Percentiles rank a stretch among this genome's conserved stretches.
These are phyloP conservation scores for Chlorella sp. DNA, from an alignment of 139 green algal genomes.

Conservation along the genomic window DNA sequence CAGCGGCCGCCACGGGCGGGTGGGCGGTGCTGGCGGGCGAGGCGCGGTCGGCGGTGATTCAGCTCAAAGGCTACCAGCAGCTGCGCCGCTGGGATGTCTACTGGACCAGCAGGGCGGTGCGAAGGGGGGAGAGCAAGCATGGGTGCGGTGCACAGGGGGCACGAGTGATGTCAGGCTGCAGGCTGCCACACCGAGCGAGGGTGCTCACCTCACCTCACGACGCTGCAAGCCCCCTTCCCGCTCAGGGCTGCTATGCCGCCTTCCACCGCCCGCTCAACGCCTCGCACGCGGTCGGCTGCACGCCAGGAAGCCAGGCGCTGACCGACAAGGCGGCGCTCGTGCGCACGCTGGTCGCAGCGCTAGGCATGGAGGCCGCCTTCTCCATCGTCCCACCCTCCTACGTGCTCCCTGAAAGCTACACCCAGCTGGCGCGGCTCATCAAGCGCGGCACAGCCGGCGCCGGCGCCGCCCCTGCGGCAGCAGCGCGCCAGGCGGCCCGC, in stretches of 20 bases:
- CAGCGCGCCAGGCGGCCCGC: too few relatives aligned
- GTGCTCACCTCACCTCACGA: neutral
- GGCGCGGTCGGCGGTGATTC: constrained; percentile 29
- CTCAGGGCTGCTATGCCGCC: constrained; percentile 40
- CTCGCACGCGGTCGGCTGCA: constrained; percentile 57
- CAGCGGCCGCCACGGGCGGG: constrained; percentile 20
- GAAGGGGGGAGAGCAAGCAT: neutral
- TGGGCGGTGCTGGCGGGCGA: constrained; percentile 37
- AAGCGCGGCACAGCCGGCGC: too few relatives aligned
- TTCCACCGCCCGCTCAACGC: constrained; percentile 22
- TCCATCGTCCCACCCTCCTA: constrained; percentile 56
- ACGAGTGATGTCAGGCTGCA: neutral
- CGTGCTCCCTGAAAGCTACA: constrained; percentile 61
- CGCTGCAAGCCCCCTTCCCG: neutral
- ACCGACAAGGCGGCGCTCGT: constrained; percentile 58
- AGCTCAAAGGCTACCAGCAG: constrained; percentile 52
- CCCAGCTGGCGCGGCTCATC: constrained; percentile 13
- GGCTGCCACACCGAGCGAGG: neutral
- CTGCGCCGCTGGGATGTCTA: constrained; percentile 51
- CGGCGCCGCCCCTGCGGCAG: too few relatives aligned
- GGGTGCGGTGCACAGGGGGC: neutral
- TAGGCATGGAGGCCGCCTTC: constrained; percentile 51
- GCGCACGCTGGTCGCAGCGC: constrained; percentile 51
- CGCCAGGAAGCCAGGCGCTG: constrained; percentile 53
- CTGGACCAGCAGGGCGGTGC: constrained; percentile 42